phyloP scores from a whole-genome alignment of 2,329 filamentous ascomycete genomes.

The Verticillium nubilum region DNA sequence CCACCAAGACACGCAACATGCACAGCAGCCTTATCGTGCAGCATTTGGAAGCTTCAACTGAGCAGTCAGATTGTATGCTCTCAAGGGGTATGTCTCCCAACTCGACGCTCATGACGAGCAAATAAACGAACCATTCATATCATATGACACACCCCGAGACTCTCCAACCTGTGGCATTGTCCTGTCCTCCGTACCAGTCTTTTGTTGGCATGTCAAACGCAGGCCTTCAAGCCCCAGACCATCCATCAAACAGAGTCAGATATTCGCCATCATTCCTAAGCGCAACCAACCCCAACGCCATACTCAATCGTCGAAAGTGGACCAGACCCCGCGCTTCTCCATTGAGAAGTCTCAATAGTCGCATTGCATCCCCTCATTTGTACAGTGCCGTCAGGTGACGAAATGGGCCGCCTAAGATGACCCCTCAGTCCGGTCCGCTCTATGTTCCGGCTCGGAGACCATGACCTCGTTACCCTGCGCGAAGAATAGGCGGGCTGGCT shows the following conservation, averaged over 20 bases:
- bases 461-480: constrained; percentile 71
- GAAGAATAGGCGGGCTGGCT: constrained; percentile 79
- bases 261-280: background rate
- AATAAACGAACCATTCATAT: background rate
- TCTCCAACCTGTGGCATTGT: background rate
- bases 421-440: background rate
- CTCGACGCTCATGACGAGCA: background rate
- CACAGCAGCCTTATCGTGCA: background rate
- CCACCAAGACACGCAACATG: too few relatives aligned
- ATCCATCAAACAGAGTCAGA: background rate
- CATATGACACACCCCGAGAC: background rate
- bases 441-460: background rate
- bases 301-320: background rate
- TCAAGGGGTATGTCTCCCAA: too few relatives aligned
- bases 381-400: background rate
- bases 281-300: background rate
- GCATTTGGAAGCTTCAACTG: background rate
- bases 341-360: too few relatives aligned
- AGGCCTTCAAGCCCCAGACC: background rate
- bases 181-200: background rate
- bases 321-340: background rate
- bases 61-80: too few relatives aligned
- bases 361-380: background rate
- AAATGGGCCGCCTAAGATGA: background rate
- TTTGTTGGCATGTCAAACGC: background rate